Percentiles rank a stretch among this genome's conserved stretches.
Evolutionary conservation across 768 basidiomycete genomes (phyloP).

Genomic region (Lactarius psammicola): DNA sequence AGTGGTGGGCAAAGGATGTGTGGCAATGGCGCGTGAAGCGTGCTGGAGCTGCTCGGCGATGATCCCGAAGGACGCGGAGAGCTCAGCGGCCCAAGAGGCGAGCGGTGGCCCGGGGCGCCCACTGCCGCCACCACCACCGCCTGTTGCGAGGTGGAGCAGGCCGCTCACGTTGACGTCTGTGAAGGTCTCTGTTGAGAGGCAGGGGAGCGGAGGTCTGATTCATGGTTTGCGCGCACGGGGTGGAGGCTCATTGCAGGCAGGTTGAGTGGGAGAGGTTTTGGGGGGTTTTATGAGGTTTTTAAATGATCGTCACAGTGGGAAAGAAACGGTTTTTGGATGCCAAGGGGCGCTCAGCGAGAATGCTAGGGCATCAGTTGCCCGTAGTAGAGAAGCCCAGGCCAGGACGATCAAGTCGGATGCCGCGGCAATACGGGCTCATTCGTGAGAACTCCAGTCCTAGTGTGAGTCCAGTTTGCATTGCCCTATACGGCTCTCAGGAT

Average conservation of each 20-base stretch:
- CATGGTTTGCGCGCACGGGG: not conserved
- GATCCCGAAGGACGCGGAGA: slow-evolving; percentile 41
- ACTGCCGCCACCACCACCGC: not conserved
- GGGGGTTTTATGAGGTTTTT: too few relatives aligned
- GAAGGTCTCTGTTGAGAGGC: slow-evolving; percentile 16
- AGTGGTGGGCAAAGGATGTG: slow-evolving; percentile 30
- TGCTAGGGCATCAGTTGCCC: too few relatives aligned
- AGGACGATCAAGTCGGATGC: not conserved
- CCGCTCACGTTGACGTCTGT: not conserved
- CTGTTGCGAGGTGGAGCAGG: not conserved
- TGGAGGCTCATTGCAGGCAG: not conserved
- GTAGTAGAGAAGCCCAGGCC: too few relatives aligned
- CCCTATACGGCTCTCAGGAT: too few relatives aligned
- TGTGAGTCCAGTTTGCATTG: too few relatives aligned
- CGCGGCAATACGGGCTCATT: not conserved
- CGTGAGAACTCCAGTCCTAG: not conserved
- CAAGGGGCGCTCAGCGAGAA: too few relatives aligned
- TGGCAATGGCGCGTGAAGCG: slow-evolving; percentile 41
- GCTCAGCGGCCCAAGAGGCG: slow-evolving; percentile 12
- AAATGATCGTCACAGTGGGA: too few relatives aligned
- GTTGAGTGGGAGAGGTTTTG: not conserved
- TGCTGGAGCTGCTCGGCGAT: slow-evolving; percentile 44
- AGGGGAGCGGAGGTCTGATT: not conserved
- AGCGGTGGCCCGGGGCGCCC: too few relatives aligned
- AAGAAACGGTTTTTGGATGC: too few relatives aligned